Evolutionary conservation across 352 stramenopile species (phyloP).

Genomic region (Phytophthora tubulina): DNA sequence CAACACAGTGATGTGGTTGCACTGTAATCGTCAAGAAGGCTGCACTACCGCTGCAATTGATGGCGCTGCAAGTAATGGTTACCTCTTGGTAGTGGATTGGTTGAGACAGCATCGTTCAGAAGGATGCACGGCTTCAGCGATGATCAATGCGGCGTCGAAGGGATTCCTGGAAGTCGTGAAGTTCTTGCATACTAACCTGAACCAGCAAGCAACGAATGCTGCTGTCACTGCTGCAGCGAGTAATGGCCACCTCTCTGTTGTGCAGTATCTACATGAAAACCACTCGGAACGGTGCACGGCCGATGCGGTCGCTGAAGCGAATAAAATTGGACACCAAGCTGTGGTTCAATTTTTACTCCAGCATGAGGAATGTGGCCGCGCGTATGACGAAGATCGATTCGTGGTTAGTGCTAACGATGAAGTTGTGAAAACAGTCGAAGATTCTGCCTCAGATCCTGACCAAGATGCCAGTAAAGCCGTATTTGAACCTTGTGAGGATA

Average conservation of each 20-base stretch:
- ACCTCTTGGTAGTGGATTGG: slow-evolving; percentile 6
- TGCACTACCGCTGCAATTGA: slow-evolving; percentile 27
- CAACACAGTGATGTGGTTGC: slow-evolving; percentile 25
- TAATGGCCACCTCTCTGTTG: slow-evolving; percentile 16
- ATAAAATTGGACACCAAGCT: slow-evolving; percentile 3
- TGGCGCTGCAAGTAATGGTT: slow-evolving; percentile 14
- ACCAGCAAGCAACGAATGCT: slow-evolving; percentile 10
- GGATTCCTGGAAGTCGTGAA: slow-evolving; percentile 26
- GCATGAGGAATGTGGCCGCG: slow-evolving; percentile 19
- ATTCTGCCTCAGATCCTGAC: background rate
- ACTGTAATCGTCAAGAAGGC: slow-evolving; percentile 27
- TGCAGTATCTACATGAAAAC: slow-evolving; percentile 25
- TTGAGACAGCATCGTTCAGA: slow-evolving; percentile 9
- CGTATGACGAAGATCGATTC: slow-evolving; percentile 14
- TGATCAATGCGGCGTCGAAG: slow-evolving; percentile 20
- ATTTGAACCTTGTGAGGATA: background rate
- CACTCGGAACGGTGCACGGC: slow-evolving; percentile 10
- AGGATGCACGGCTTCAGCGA: slow-evolving; percentile 24
- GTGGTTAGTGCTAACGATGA: background rate
- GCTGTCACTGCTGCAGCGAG: slow-evolving; percentile 20
- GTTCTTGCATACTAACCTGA: slow-evolving; percentile 15
- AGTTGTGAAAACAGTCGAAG: background rate
- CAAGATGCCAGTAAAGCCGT: background rate
- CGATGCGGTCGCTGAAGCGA: slow-evolving; percentile 2
- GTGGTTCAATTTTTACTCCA: slow-evolving; percentile 12